Evolutionary conservation across 2,329 filamentous ascomycete genomes (phyloP).

Genomic region (Zymoseptoria ardabiliae): DNA sequence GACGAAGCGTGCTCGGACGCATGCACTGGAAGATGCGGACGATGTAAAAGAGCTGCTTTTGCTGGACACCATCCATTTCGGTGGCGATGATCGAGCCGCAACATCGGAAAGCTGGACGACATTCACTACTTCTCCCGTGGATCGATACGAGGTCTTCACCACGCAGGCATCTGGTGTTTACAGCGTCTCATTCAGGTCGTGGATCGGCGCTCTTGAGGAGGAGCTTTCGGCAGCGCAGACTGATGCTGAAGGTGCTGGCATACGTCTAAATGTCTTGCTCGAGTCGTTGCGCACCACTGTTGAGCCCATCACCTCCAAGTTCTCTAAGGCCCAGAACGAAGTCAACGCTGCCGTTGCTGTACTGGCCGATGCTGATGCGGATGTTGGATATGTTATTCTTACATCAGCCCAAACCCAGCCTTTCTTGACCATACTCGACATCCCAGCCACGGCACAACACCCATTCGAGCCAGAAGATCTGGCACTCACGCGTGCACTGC

Average conservation of each 20-base stretch:
- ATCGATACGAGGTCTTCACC: conserved; percentile 53
- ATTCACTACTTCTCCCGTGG: conserved; percentile 49
- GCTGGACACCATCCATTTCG: conserved; percentile 36
- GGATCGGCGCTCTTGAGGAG: conserved; percentile 49
- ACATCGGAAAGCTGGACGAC: conserved; percentile 39
- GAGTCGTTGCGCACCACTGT: conserved; percentile 44
- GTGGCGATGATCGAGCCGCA: conserved; percentile 15
- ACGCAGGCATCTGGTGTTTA: conserved; percentile 48
- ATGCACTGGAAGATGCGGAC: conserved; percentile 20
- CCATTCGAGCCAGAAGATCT: conserved; percentile 18
- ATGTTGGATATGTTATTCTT: conserved; percentile 54
- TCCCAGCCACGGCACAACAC: conserved; percentile 54
- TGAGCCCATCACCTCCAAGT: conserved; percentile 35
- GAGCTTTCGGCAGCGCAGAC: conserved; percentile 40
- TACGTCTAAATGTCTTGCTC: conserved; percentile 50
- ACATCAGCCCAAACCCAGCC: conserved; percentile 27
- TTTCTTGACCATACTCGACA: conserved; percentile 44
- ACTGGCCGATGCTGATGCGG: conserved; percentile 39
- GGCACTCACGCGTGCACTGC: conserved; percentile 12
- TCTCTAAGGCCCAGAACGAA: conserved; percentile 19
- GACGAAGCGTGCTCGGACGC: conserved; percentile 24
- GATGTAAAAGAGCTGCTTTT: conserved; percentile 27
- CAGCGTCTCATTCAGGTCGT: conserved; percentile 49
- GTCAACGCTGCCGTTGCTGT: conserved; percentile 45
- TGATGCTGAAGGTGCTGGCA: conserved; percentile 45